Evolutionary conservation across 148 eudicot species (phyloP).

Genomic region (Chenopodium formosanum): DNA sequence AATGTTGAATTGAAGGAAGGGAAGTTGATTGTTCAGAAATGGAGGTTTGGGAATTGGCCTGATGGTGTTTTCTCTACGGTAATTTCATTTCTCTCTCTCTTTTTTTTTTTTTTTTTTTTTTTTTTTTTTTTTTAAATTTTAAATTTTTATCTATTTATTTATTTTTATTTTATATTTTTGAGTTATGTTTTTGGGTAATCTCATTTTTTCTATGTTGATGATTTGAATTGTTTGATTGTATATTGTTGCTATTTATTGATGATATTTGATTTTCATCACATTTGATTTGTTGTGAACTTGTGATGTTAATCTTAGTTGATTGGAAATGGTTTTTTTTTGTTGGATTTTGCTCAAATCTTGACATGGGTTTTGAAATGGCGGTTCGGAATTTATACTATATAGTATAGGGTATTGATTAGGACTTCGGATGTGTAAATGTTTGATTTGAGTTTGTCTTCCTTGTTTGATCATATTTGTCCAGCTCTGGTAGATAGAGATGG

Average conservation of each 20-base stretch:
- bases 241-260: neutral
- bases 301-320: neutral
- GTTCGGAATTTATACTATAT: too few relatives aligned
- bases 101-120: too few relatives aligned
- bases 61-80: constrained; percentile 86
- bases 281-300: neutral
- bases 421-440: neutral
- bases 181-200: too few relatives aligned
- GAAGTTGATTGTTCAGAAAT: constrained; percentile 87
- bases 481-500: too few relatives aligned
- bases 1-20: constrained; percentile 80
- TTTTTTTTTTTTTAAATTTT: too few relatives aligned
- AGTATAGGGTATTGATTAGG: neutral
- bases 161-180: too few relatives aligned
- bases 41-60: constrained; percentile 96
- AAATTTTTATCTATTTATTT: too few relatives aligned
- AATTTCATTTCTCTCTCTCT: neutral
- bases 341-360: neutral
- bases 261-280: neutral
- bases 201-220: neutral
- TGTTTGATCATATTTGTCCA: neutral
- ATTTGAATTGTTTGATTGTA: neutral
- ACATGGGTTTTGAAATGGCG: neutral
- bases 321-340: neutral
- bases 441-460: neutral